phyloP scores from a whole-genome alignment of 768 basidiomycete genomes.

The Podaxis sp. region DNA sequence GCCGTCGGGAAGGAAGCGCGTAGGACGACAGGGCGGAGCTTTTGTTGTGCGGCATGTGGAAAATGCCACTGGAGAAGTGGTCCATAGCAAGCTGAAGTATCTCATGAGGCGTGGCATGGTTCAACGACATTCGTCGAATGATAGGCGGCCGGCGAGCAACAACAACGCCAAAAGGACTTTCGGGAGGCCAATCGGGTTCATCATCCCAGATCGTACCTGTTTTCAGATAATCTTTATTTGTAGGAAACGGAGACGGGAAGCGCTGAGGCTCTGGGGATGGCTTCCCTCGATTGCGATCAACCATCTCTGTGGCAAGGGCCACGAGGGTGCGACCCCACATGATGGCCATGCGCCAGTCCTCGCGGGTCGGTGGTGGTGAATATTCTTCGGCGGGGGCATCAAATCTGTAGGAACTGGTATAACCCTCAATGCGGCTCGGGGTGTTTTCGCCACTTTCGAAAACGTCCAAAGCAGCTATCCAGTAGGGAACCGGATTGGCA shows the following conservation, averaged over 20 bases:
- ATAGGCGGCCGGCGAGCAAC: conserved; percentile 13
- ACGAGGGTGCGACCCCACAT: conserved; percentile 66
- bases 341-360: conserved; percentile 69
- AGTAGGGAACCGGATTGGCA: conserved; percentile 45
- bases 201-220: conserved; percentile 11
- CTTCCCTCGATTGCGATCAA: conserved; percentile 25
- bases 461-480: conserved; percentile 66
- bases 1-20: background rate
- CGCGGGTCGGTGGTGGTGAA: conserved; percentile 25
- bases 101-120: conserved; percentile 1
- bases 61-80: conserved; percentile 64
- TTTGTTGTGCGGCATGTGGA: conserved; percentile 57
- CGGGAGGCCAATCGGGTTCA: conserved; percentile 10
- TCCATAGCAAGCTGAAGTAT: conserved; percentile 48
- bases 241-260: conserved; percentile 9
- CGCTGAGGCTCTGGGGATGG: background rate
- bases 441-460: conserved; percentile 66
- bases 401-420: background rate
- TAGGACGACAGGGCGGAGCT: conserved; percentile 16
- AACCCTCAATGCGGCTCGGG: conserved; percentile 22
- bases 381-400: background rate
- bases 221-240: conserved; percentile 9
- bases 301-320: conserved; percentile 50
- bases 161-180: conserved; percentile 15
- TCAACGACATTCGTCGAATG: conserved; percentile 14